Evolutionary conservation across 495 filamentous ascomycete genomes (phyloP), one percentile per base, ranked within the genome.

Genomic region (Aspergillus ostianus): DNA sequence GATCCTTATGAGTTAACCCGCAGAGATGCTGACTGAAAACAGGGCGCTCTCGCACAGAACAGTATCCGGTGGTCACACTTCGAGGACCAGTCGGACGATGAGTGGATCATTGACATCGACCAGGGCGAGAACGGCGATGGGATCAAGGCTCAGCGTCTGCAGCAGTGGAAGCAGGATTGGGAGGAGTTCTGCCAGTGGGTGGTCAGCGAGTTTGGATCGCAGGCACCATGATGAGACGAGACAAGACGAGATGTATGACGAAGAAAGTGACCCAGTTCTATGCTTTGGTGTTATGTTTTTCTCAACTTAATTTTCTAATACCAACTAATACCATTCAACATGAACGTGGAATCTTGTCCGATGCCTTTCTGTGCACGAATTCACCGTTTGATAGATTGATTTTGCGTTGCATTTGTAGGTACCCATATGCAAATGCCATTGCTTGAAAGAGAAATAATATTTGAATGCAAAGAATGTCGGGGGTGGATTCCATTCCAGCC

Each of bases 131-230:
- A 58, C 5, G 65, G 61, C 0, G 41, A 20, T 2, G 58, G 65
- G 0, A 49, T 48, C 26, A 67, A 67, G 52, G 65, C 61, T 0
- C 30, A 51, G 32, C 47, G 55, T 44, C 32, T 67, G 10, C 53
- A 49, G 47, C 26, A 27, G 10, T 67, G 65, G 65, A 62, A 64
- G 18, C 9, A 29, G 8, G 45, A 67, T 12, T 67, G 58, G 58
- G 65, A 67, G 55, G 46, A 55, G 1, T 67, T 64, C 30, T 67
- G 65, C 47, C 21, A 60, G 50, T 67, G 65, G 65, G 60, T 64
- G 19, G 61, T 67, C 8, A 23, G 60, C 12, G 57, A 59, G 19
- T 64, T 60, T 49, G 65, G 62, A 19, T 41, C 36, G 36, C 3
- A 41, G 13, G 36, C 36, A 41, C 2, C 8, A 41, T 15, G 36